Conservation (phyloP, 306 rosid species). For the Trichosanthes truncata region DNA sequence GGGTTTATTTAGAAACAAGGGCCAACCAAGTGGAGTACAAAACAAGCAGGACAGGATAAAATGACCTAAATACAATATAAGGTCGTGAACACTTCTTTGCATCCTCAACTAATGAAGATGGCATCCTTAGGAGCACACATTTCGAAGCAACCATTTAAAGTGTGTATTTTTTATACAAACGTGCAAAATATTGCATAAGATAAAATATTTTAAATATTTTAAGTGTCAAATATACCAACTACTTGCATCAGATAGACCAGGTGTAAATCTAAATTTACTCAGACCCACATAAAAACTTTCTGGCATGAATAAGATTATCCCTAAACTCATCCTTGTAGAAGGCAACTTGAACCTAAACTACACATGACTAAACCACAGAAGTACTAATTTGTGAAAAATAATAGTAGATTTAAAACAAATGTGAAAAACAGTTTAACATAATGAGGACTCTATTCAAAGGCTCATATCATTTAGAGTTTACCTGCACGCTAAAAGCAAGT, state of each 20-base stretch:
- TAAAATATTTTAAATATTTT: neutral
- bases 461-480: conserved; percentile 3
- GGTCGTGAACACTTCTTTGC: neutral
- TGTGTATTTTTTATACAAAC: neutral
- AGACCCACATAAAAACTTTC: neutral
- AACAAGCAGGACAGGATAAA: neutral
- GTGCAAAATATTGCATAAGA: neutral
- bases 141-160: neutral
- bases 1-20: neutral
- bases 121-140: neutral
- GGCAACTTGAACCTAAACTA: neutral
- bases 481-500: conserved; percentile 88
- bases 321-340: neutral
- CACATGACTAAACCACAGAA: neutral
- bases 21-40: neutral
- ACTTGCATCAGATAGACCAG: neutral
- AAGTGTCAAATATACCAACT: neutral
- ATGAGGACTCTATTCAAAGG: neutral
- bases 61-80: neutral
- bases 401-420: neutral
- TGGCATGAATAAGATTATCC: neutral
- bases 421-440: neutral
- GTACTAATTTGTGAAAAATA: neutral
- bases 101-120: neutral
- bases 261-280: neutral